A percentile compares a stretch with the other conserved stretches of the same genome.
Conservation (phyloP, 2,329 filamentous ascomycete genomes). For the Ophiocordyceps camponoti-saundersi region DNA sequence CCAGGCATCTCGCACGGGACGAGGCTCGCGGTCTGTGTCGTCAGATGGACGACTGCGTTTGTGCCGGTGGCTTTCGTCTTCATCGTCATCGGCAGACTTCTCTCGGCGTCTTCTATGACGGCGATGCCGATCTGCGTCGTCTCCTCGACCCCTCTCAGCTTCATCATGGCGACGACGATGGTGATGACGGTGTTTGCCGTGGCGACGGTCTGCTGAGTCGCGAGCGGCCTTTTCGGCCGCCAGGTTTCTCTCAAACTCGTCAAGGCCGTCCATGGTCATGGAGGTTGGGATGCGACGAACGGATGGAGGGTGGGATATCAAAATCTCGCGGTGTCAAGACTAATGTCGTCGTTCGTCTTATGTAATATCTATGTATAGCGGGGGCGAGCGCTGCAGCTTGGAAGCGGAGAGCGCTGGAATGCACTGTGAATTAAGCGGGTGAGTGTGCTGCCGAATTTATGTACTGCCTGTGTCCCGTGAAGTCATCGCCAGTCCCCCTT, state of each 20-base stretch:
- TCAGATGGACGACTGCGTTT: slow-evolving; percentile 41
- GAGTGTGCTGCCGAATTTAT: too few species aligned
- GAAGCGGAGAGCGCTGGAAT: too few species aligned
- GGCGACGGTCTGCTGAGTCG: slow-evolving; percentile 27
- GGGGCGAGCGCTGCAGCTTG: too few species aligned
- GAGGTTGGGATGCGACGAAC: neutral
- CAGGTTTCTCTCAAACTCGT: slow-evolving; percentile 64
- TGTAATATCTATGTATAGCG: too few species aligned
- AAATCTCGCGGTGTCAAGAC: too few species aligned
- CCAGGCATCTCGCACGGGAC: slow-evolving; percentile 66
- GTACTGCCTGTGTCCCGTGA: too few species aligned
- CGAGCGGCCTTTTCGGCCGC: slow-evolving; percentile 44
- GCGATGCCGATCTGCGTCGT: slow-evolving; percentile 13
- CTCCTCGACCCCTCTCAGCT: slow-evolving; percentile 7
- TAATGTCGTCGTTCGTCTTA: too few species aligned
- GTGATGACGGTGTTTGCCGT: slow-evolving; percentile 24
- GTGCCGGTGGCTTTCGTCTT: slow-evolving; percentile 34
- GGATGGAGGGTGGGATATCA: too few species aligned
- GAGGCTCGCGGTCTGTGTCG: slow-evolving; percentile 29
- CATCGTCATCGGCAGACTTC: slow-evolving; percentile 35
- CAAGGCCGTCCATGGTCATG: slow-evolving; percentile 31
- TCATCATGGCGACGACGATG: slow-evolving; percentile 10
- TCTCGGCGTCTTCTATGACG: slow-evolving; percentile 15
- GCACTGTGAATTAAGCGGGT: too few species aligned
- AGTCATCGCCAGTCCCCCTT: too few species aligned